A percentile compares a stretch with the other conserved stretches of the same genome.
Conservation (phyloP, 2,329 filamentous ascomycete species). For the Paracoccidioides lutzii region DNA sequence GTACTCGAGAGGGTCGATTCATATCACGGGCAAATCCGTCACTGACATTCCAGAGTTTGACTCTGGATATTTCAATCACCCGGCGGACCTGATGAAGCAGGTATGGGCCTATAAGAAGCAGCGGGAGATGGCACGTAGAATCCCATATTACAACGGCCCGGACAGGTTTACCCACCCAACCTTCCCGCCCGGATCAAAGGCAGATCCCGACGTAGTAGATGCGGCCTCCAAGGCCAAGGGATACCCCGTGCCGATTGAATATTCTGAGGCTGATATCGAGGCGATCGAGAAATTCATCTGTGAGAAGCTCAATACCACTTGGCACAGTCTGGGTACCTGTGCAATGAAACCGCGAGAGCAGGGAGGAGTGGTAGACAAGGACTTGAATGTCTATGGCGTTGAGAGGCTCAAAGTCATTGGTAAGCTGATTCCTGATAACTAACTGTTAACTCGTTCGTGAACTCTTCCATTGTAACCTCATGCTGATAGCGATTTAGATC, state of each 20-base stretch:
- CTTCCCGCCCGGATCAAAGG: slow-evolving; percentile 36
- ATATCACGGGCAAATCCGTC: slow-evolving; percentile 36
- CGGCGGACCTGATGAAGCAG: slow-evolving; percentile 45
- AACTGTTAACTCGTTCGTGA: neutral
- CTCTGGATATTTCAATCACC: slow-evolving; percentile 43
- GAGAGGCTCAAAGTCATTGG: slow-evolving; percentile 26
- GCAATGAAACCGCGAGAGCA: slow-evolving; percentile 24
- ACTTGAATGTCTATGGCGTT: slow-evolving; percentile 21
- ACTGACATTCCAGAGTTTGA: slow-evolving; percentile 43
- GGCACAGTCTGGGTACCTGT: slow-evolving; percentile 35
- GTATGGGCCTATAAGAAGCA: slow-evolving; percentile 53
- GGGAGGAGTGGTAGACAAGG: slow-evolving; percentile 9
- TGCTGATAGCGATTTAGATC: slow-evolving; percentile 10
- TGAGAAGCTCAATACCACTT: slow-evolving; percentile 28
- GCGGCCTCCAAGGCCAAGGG: slow-evolving; percentile 13
- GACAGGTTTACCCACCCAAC: slow-evolving; percentile 25
- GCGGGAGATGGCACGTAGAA: slow-evolving; percentile 48
- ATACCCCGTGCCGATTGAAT: slow-evolving; percentile 32
- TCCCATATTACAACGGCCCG: slow-evolving; percentile 37
- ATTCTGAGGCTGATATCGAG: slow-evolving; percentile 37
- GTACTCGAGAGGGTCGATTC: slow-evolving; percentile 47
- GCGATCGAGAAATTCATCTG: slow-evolving; percentile 35
- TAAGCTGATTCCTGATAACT: neutral
- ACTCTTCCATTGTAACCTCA: neutral
- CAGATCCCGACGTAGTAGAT: slow-evolving; percentile 15